Base-by-base conservation (phyloP, 257 asterid species). In the Buddleja alternifolia region DNA sequence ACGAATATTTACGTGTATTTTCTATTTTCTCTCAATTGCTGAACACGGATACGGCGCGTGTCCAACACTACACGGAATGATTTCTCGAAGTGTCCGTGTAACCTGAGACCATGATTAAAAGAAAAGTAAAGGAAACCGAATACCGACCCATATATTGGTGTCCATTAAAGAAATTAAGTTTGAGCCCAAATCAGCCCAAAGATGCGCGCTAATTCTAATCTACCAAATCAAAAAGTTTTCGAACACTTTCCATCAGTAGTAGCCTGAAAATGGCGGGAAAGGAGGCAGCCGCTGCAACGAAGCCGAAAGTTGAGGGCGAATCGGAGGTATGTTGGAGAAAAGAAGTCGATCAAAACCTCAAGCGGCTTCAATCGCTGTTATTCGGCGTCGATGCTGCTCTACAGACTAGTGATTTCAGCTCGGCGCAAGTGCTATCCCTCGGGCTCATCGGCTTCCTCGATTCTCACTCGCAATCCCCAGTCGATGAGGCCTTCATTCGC, bases 371-470 rank as follows among this genome's bases (percentile, higher is more conserved):
- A n/a, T 87, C 96, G 52, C 84, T 91, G 66, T 81, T 89, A 34
- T 94, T 88, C 64, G 96, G 97, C 24, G 88, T 92, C 15, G 97
- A 87, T 58, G 81, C 76, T 54, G 96, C 97, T 67, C 79, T 89
- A 55, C 90, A 90, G 76, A 91, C 83, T 56, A 83, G 82, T 52
- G 96, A 94, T 83, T 91, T 77, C 71, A 53, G 78, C 67, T 77
- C 84, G 41, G 97, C 97, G 68, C 89, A 84, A 63, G 89, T 83
- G 69, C 82, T 84, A 47, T 78, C 88, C 64, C 81, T 94, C 68
- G 91, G 81, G 32, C 97, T 94, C 69, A 58, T 89, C 75, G 99
- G 97, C 55, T 94, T 94, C 86, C 95, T 94, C 62, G 95, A 94
- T 82, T 89, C 97, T 47, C 88, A 58, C 58, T 81, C 95, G n/a